Conservation (phyloP, 1,139 yeast species). For the Meyerozyma carpophila region DNA sequence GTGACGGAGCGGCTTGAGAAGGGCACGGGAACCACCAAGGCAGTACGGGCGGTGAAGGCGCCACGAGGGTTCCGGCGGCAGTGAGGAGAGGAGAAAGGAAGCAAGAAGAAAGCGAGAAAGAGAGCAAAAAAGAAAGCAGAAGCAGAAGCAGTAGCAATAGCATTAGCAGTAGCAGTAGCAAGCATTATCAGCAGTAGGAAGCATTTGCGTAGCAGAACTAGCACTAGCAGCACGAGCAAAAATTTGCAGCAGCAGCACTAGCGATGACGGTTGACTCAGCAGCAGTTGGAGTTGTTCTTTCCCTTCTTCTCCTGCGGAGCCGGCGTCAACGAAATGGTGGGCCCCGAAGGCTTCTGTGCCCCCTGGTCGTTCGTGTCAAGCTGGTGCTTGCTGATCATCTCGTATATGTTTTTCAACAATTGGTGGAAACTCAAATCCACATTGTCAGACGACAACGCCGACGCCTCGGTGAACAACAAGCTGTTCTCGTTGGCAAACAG, state of each 20-base stretch:
- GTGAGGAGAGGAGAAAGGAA: not conserved
- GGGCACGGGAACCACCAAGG: slow-evolving; percentile 42
- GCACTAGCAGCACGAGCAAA: too few relatives aligned
- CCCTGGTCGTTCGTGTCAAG: slow-evolving; percentile 65
- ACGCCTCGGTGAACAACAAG: slow-evolving; percentile 92
- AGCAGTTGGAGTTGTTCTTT: slow-evolving; percentile 59
- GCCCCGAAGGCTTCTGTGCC: slow-evolving; percentile 58
- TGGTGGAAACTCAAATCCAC: slow-evolving; percentile 94
- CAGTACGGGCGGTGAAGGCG: slow-evolving; percentile 16
- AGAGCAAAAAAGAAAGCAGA: too few relatives aligned
- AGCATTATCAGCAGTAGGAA: not conserved
- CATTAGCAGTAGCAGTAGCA: not conserved
- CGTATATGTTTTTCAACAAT: slow-evolving; percentile 85
- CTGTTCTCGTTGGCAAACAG: slow-evolving; percentile 93
- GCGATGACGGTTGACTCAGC: slow-evolving; percentile 33
- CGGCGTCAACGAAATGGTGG: slow-evolving; percentile 89
- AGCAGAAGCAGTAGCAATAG: not conserved
- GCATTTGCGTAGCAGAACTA: too few relatives aligned
- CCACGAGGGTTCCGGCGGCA: slow-evolving; percentile 1
- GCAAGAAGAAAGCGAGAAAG: not conserved
- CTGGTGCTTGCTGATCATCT: slow-evolving; percentile 83
- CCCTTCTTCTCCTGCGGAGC: slow-evolving; percentile 78
- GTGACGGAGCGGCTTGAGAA: slow-evolving; percentile 36
- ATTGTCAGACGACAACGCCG: slow-evolving; percentile 91
- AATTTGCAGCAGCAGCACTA: too few relatives aligned